Evolutionary conservation across 2,329 filamentous ascomycete genomes (phyloP), one percentile per base, ranked within the genome.

Genomic region (Zasmidium angulare): DNA sequence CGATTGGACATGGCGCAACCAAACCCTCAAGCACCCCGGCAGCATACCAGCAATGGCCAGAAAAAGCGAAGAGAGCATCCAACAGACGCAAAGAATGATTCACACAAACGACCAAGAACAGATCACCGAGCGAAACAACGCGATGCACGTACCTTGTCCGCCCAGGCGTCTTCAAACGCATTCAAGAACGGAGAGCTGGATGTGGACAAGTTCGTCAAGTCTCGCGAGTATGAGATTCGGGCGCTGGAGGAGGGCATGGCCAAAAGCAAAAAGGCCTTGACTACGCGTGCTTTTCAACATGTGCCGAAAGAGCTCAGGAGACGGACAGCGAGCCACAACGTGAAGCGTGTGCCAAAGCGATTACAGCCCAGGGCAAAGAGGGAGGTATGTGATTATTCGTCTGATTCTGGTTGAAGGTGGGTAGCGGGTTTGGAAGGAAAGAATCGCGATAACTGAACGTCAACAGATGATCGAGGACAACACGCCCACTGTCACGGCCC

Each of bases 241-340:
- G 89, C 93, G 1, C 79, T 98, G 50, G 90, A 96, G 72, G 82
- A 88, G 69, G 91, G 90, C 61, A 95, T 98, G 83, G 82, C 84
- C 56, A 86, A 84, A 36, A 89, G 90, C 50, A 93, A 89, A 73
- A 80, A 80, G 64, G 79, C 77, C 1, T 69, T 86, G 61, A 80
- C 84, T 47, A 87, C 85, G 58, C 84, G 93, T 53, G 93, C 93
- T 14, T 98, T 98, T 71, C 95, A 99, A 75, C 86, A 91, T 67
- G 89, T 99, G 3, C 95, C 95, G 1, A 85, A 91, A 66, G 87
- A 88, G 52, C 78, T 99, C 83, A 83, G 95, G 65, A 83, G 95
- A 64, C 84, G 95, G 68, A 96, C 93, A 0, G 95, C 93, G 20
- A 96, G 92, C 74, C 95, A 99, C 77, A 97, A 99, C 82, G 89